Conservation (phyloP, 805 yeast species). For the Maudiozyma saulgeensis region DNA sequence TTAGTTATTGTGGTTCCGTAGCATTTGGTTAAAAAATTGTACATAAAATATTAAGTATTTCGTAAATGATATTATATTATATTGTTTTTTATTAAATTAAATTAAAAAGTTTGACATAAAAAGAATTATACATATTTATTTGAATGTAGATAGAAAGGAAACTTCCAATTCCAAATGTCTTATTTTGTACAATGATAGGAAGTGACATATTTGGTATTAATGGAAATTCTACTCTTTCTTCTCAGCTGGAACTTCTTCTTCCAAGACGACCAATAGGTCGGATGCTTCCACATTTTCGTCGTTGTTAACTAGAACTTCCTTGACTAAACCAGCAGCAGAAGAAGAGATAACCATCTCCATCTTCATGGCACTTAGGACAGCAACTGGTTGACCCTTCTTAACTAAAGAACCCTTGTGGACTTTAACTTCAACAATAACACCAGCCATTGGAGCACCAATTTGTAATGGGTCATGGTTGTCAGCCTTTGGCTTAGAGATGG, state of each 20-base stretch:
- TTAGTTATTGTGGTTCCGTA: conserved; percentile 28
- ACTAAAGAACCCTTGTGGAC: conserved; percentile 81
- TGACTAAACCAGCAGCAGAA: conserved; percentile 76
- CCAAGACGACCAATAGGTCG: conserved; percentile 67
- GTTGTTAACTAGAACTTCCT: conserved; percentile 67
- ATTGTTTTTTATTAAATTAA: background rate
- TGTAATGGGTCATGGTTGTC: conserved; percentile 79
- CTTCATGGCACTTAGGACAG: conserved; percentile 95
- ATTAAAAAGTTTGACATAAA: background rate
- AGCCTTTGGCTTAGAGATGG: conserved; percentile 83
- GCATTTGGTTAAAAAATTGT: conserved; percentile 22
- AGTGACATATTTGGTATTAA: background rate
- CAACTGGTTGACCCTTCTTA: conserved; percentile 92
- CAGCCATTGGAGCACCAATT: conserved; percentile 99
- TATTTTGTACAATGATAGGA: background rate
- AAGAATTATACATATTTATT: background rate
- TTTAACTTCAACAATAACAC: conserved; percentile 92
- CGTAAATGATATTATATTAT: background rate
- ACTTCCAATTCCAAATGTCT: background rate
- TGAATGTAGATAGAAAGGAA: background rate
- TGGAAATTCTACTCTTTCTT: background rate
- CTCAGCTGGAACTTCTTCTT: conserved; percentile 17
- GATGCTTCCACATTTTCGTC: conserved; percentile 95
- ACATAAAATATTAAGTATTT: background rate
- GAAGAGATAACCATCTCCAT: conserved; percentile 99